phyloP scores from a whole-genome alignment of 495 filamentous ascomycete species.

The Talaromyces nanjingensis region DNA sequence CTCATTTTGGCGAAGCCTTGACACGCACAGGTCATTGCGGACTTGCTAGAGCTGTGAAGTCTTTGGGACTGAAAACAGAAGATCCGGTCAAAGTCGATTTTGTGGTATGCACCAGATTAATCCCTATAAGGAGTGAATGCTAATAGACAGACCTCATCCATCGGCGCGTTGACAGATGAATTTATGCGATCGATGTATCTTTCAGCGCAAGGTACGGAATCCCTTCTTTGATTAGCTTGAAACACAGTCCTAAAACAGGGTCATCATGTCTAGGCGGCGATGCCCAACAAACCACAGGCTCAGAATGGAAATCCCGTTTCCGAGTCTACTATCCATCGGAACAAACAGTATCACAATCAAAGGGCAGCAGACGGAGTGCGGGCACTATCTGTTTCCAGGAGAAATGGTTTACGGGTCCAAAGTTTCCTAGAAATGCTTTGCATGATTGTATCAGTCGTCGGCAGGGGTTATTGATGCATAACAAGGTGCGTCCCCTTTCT shows the following conservation, averaged over 20 bases:
- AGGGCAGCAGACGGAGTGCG: slow-evolving; percentile 49
- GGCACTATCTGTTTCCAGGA: slow-evolving; percentile 77
- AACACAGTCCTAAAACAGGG: slow-evolving; percentile 7
- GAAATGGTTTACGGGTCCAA: slow-evolving; percentile 55
- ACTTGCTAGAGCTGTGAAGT: slow-evolving; percentile 52
- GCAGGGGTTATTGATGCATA: slow-evolving; percentile 73
- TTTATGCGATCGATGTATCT: slow-evolving; percentile 67
- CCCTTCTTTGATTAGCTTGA: neutral
- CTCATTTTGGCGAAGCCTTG: slow-evolving; percentile 45
- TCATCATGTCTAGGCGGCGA: slow-evolving; percentile 33
- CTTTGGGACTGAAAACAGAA: slow-evolving; percentile 45
- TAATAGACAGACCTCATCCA: slow-evolving; percentile 56
- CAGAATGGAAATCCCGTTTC: slow-evolving; percentile 47
- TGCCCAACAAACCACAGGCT: slow-evolving; percentile 19
- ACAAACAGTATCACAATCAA: slow-evolving; percentile 60
- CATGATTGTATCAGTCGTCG: slow-evolving; percentile 67
- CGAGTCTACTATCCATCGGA: slow-evolving; percentile 79
- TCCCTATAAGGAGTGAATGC: neutral
- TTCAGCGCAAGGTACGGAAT: slow-evolving; percentile 58
- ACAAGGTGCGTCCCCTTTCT: slow-evolving; percentile 47
- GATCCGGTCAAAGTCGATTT: slow-evolving; percentile 52
- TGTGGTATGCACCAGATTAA: slow-evolving; percentile 32
- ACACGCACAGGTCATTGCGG: slow-evolving; percentile 63
- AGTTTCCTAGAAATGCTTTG: slow-evolving; percentile 64
- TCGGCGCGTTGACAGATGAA: slow-evolving; percentile 64